Evolutionary conservation across 495 filamentous ascomycete species (phyloP).

Genomic region (Penicillium diatomitis): DNA sequence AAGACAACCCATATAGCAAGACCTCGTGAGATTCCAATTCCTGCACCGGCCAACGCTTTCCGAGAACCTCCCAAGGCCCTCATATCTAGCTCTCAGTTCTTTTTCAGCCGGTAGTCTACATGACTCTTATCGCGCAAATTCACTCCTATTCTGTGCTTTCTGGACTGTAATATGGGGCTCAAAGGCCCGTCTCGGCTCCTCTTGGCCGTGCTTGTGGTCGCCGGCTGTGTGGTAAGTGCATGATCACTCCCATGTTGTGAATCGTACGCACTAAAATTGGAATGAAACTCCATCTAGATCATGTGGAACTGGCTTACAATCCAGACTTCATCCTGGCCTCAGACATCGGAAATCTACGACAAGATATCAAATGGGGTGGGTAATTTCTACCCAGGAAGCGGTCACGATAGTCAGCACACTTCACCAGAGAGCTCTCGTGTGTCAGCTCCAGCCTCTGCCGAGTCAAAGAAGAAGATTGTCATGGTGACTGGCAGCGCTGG

Average conservation of each 20-base stretch:
- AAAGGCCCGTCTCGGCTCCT: neutral
- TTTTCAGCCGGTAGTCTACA: too few relatives aligned
- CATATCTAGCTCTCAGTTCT: too few relatives aligned
- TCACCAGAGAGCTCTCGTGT: neutral
- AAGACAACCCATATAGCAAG: too few relatives aligned
- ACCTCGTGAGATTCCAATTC: too few relatives aligned
- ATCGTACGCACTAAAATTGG: too few relatives aligned
- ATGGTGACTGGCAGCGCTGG: slow-evolving; percentile 10
- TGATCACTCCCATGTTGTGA: too few relatives aligned
- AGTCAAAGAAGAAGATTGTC: slow-evolving; percentile 2
- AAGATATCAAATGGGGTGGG: neutral
- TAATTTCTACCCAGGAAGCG: neutral
- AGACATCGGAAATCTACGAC: neutral
- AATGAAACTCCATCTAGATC: neutral
- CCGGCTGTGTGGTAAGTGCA: neutral
- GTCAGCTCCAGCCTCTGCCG: neutral
- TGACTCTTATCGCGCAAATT: too few relatives aligned
- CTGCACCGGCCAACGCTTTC: too few relatives aligned
- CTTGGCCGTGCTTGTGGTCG: neutral
- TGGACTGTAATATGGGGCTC: neutral
- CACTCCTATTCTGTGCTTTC: neutral
- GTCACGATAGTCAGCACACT: neutral
- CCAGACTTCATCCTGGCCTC: neutral
- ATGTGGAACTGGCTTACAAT: neutral
- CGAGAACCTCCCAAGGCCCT: too few relatives aligned